phyloP scores from a whole-genome alignment of 768 basidiomycete species.

The Collybia sordida region DNA sequence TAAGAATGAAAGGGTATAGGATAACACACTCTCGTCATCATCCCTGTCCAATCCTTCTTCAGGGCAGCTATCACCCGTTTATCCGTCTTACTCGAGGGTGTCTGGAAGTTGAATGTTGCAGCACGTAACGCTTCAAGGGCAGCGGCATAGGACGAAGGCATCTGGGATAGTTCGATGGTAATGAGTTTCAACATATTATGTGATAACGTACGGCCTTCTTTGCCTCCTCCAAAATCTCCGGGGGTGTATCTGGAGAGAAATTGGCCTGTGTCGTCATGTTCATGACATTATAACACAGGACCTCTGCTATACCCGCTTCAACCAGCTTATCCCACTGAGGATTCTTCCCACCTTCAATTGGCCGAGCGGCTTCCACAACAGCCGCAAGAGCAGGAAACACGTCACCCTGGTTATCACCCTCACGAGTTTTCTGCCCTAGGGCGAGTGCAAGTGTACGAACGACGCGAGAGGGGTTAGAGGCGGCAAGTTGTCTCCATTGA shows the following conservation, averaged over 20 bases:
- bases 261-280: constrained; percentile 1
- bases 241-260: constrained; percentile 3
- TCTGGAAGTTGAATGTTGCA: neutral
- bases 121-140: constrained; percentile 8
- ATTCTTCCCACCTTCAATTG: neutral
- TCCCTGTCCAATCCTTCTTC: constrained; percentile 7
- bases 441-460: constrained; percentile 3
- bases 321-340: constrained; percentile 4
- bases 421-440: constrained; percentile 1
- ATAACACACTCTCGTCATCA: constrained; percentile 11
- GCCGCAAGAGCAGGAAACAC: constrained; percentile 6
- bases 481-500: constrained; percentile 3
- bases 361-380: neutral
- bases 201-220: constrained; percentile 4
- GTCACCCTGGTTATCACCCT: constrained; percentile 7
- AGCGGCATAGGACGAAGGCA: constrained; percentile 7
- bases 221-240: constrained; percentile 4
- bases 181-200: too few species aligned
- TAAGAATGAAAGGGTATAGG: neutral
- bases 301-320: constrained; percentile 3
- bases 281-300: constrained; percentile 6
- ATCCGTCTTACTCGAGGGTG: constrained; percentile 2
- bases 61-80: constrained; percentile 4
- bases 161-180: neutral
- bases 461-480: constrained; percentile 4